These are phyloP conservation scores for Colletotrichum godetiae DNA, from an alignment of 2,329 filamentous ascomycete genomes.

Conservation along the genomic window DNA sequence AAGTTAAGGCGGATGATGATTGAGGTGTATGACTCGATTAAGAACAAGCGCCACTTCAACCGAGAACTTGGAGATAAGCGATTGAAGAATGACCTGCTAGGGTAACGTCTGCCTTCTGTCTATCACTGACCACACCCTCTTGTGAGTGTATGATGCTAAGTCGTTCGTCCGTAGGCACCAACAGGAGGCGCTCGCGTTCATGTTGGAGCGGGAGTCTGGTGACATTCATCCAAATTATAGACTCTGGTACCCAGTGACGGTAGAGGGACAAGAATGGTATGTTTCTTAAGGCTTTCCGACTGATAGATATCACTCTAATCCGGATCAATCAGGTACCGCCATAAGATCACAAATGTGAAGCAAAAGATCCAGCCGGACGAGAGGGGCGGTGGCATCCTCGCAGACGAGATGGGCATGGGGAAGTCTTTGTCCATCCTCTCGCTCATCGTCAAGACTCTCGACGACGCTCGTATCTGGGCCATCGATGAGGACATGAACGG, in stretches of 20 bases:
- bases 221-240: slow-evolving; percentile 43
- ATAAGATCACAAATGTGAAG: slow-evolving; percentile 54
- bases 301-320: background rate
- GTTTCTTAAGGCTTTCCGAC: background rate
- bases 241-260: slow-evolving; percentile 45
- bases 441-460: slow-evolving; percentile 55
- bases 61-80: slow-evolving; percentile 37
- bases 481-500: slow-evolving; percentile 34
- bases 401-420: slow-evolving; percentile 72
- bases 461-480: slow-evolving; percentile 50
- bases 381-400: slow-evolving; percentile 60
- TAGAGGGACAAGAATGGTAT: slow-evolving; percentile 43
- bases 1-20: slow-evolving; percentile 30
- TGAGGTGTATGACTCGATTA: slow-evolving; percentile 37
- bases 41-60: slow-evolving; percentile 37
- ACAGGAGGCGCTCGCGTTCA: slow-evolving; percentile 50
- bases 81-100: slow-evolving; percentile 40
- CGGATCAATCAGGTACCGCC: slow-evolving; percentile 45
- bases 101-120: slow-evolving; percentile 35
- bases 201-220: slow-evolving; percentile 51
- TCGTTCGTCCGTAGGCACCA: slow-evolving; percentile 47
- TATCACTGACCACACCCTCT: background rate
- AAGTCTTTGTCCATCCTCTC: slow-evolving; percentile 66
- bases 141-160: background rate
- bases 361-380: slow-evolving; percentile 41